A percentile compares a stretch with the other conserved stretches of the same genome.
Conservation (phyloP, 2,329 filamentous ascomycete genomes). For the Celoporthe dispersa region DNA sequence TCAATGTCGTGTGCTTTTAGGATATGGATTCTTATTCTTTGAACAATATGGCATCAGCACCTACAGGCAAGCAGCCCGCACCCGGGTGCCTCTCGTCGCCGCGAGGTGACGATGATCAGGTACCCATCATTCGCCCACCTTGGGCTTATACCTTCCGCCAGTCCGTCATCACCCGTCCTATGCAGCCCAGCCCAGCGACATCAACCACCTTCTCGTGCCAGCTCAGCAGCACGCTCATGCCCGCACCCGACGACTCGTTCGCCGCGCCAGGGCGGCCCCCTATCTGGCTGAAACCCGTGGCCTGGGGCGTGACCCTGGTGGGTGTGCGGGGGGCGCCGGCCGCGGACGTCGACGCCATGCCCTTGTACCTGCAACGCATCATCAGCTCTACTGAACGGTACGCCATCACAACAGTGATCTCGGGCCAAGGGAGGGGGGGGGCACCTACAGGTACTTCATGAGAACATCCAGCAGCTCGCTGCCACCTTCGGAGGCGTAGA, state of each 20-base stretch:
- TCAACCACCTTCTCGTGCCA: constrained; percentile 99
- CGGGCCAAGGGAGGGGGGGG: not conserved
- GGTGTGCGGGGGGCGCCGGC: constrained; percentile 50
- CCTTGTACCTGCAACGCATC: constrained; percentile 72
- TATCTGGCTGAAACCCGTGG: constrained; percentile 88
- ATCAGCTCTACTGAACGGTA: constrained; percentile 19
- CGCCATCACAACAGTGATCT: not conserved
- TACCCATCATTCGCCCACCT: not conserved
- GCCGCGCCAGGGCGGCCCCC: constrained; percentile 55
- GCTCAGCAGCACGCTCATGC: constrained; percentile 95
- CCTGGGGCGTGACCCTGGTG: constrained; percentile 68
- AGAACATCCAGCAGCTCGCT: constrained; percentile 86
- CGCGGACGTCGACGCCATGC: constrained; percentile 64
- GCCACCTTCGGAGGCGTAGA: constrained; percentile 79
- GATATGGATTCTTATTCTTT: constrained; percentile 4
- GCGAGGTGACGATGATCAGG: not conserved
- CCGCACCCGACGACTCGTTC: constrained; percentile 75
- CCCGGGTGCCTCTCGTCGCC: not conserved
- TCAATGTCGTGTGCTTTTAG: not conserved
- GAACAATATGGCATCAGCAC: not conserved
- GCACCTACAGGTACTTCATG: constrained; percentile 93
- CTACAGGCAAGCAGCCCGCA: not conserved
- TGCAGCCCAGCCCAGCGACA: constrained; percentile 86
- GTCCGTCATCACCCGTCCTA: constrained; percentile 95
- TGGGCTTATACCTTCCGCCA: constrained; percentile 77